Percentiles rank a stretch among this genome's conserved stretches.
These are phyloP conservation scores for Trametes sanguinea DNA, from an alignment of 768 basidiomycete species.

Conservation along the genomic window DNA sequence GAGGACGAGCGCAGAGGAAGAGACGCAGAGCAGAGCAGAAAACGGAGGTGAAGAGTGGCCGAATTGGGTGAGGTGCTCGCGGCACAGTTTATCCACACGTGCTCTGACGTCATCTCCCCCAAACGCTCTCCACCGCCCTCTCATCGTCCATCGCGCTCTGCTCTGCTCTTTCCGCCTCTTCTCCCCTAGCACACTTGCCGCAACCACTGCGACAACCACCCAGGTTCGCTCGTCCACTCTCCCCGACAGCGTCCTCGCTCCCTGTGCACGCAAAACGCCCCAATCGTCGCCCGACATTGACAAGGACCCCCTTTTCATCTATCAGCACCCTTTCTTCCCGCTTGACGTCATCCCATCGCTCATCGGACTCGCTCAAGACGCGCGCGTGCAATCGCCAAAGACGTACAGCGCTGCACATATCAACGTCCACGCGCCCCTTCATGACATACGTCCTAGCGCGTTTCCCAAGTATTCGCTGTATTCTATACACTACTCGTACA, in stretches of 20 bases:
- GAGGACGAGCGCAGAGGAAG: neutral
- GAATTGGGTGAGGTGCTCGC: neutral
- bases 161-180: neutral
- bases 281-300: neutral
- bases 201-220: neutral
- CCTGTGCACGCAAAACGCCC: neutral
- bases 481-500: slow-evolving; percentile 16
- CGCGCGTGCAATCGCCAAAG: neutral
- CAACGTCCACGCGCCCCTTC: neutral
- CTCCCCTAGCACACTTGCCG: neutral
- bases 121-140: slow-evolving; percentile 4
- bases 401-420: neutral
- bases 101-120: slow-evolving; percentile 18
- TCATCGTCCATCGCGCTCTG: neutral
- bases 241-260: neutral
- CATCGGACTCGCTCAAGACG: slow-evolving; percentile 6
- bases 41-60: neutral
- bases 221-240: neutral
- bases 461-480: neutral
- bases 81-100: slow-evolving; percentile 13
- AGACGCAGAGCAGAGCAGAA: too few relatives aligned
- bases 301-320: neutral
- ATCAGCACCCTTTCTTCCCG: slow-evolving; percentile 17
- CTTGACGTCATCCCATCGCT: slow-evolving; percentile 20
- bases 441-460: too few relatives aligned